Percentiles rank a stretch among this genome's conserved stretches.
Conservation (phyloP, 768 basidiomycete genomes). For the Mycena galopus region DNA sequence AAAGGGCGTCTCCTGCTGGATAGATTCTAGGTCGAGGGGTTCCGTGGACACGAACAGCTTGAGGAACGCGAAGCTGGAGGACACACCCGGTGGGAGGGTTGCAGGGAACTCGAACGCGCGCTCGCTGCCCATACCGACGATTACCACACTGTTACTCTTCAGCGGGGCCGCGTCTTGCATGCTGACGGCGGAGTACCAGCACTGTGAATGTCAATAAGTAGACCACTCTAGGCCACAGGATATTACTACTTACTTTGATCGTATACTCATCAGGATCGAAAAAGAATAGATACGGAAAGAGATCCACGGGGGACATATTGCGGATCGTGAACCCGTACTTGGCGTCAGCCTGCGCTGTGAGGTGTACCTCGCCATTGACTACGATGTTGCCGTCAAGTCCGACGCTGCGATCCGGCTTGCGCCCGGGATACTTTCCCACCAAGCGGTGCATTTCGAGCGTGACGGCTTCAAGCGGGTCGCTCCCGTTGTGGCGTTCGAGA, state of each 20-base stretch:
- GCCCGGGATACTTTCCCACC: neutral
- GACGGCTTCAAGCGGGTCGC: neutral
- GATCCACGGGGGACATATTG: neutral
- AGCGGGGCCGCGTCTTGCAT: neutral
- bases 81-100: neutral
- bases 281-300: constrained; percentile 17
- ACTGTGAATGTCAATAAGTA: neutral
- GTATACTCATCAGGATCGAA: constrained; percentile 11
- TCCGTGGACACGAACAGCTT: neutral
- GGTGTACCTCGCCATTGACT: neutral
- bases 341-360: neutral
- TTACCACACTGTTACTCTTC: neutral
- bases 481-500: neutral
- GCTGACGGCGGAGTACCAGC: neutral
- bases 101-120: neutral
- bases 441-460: constrained; percentile 20
- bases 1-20: no score
- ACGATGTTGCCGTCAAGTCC: constrained; percentile 22
- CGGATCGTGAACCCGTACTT: constrained; percentile 17
- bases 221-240: no score
- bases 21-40: no score
- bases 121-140: neutral
- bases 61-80: neutral
- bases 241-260: neutral
- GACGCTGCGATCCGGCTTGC: neutral